Evolutionary conservation across 192 early-diverging fungal genomes (phyloP).

Genomic region (Chytriomyces confervae): DNA sequence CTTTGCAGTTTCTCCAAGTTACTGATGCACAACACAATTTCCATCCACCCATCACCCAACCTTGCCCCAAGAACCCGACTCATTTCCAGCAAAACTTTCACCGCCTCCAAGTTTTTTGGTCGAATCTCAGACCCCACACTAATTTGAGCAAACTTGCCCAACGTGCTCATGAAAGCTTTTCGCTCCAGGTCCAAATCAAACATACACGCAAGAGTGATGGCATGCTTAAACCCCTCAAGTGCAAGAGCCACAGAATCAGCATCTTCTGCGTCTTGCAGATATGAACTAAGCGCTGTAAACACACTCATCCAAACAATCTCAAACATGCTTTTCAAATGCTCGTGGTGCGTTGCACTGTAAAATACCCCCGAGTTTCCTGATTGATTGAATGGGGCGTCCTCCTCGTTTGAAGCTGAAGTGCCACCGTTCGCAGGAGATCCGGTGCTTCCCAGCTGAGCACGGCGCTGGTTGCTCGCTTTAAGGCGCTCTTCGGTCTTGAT

Average conservation of each 20-base stretch:
- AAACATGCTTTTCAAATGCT: conserved; percentile 91
- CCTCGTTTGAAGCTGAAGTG: background rate
- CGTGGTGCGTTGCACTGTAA: conserved; percentile 69
- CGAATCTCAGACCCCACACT: conserved; percentile 67
- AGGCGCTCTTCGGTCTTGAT: conserved; percentile 55
- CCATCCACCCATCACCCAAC: conserved; percentile 74
- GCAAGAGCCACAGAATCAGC: conserved; percentile 59
- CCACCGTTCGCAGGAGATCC: background rate
- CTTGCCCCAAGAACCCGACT: conserved; percentile 58
- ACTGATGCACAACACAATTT: conserved; percentile 83
- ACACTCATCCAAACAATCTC: conserved; percentile 86
- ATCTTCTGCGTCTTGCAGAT: conserved; percentile 83
- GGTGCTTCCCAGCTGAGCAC: background rate
- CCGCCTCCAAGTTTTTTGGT: conserved; percentile 90
- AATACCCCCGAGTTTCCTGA: conserved; percentile 44
- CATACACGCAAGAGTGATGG: conserved; percentile 79
- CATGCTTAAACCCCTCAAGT: conserved; percentile 80
- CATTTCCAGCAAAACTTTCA: conserved; percentile 83
- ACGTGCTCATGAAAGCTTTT: conserved; percentile 86
- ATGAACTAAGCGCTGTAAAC: conserved; percentile 79
- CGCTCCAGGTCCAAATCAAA: conserved; percentile 91
- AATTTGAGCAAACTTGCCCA: conserved; percentile 88
- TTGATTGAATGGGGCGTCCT: conserved; percentile 39
- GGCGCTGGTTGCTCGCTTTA: conserved; percentile 41
- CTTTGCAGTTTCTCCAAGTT: conserved; percentile 88